phyloP scores from a whole-genome alignment of 257 asterid genomes.

The Fraxinus anomala region DNA sequence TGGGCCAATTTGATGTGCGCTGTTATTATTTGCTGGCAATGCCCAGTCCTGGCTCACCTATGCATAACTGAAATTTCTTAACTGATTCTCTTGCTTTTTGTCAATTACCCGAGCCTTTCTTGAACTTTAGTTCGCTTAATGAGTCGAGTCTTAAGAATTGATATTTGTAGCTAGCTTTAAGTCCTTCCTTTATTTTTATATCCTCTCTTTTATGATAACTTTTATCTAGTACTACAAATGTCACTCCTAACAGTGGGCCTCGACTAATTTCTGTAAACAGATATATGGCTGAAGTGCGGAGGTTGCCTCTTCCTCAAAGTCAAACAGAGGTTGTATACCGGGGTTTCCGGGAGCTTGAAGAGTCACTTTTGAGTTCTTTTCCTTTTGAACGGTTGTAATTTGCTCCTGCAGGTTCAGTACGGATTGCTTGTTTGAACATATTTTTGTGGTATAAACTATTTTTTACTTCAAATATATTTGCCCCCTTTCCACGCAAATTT shows the following conservation, averaged over 20 bases:
- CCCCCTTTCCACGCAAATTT: not conserved
- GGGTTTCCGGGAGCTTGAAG: slow-evolving; percentile 89
- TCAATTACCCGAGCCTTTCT: not conserved
- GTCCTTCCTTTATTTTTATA: not conserved
- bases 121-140: too few species aligned
- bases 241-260: not conserved
- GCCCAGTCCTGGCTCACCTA: not conserved
- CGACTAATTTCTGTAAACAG: slow-evolving; percentile 33
- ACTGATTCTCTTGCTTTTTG: too few species aligned
- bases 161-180: not conserved
- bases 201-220: not conserved
- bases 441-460: not conserved
- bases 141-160: not conserved
- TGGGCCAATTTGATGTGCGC: not conserved
- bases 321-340: slow-evolving; percentile 79
- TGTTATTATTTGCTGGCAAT: not conserved
- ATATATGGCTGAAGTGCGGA: slow-evolving; percentile 87
- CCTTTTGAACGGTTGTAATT: slow-evolving; percentile 55
- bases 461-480: not conserved
- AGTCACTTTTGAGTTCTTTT: slow-evolving; percentile 64
- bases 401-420: slow-evolving; percentile 27
- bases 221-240: slow-evolving; percentile 6
- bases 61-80: too few species aligned
- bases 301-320: slow-evolving; percentile 75
- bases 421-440: slow-evolving; percentile 15